Percentiles rank a stretch among this genome's conserved stretches.
Evolutionary conservation across 257 asterid genomes (phyloP).

Genomic region (Fraxinus excelsior): DNA sequence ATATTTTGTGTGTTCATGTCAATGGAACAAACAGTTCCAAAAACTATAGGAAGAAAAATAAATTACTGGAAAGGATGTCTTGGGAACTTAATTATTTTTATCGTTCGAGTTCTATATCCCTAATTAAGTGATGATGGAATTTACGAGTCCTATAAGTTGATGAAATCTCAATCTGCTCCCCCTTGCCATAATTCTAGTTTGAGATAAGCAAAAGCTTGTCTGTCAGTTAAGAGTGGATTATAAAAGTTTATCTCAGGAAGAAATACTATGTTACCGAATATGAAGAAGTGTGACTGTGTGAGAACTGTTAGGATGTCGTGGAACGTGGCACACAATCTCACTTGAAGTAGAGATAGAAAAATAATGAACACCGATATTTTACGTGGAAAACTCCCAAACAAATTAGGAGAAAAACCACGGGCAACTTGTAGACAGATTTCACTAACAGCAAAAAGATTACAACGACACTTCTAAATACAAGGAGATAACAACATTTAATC

Average conservation of each 20-base stretch:
- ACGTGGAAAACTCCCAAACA: no score
- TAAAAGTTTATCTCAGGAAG: neutral
- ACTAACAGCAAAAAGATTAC: no score
- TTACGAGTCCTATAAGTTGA: neutral
- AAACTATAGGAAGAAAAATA: neutral
- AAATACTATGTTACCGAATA: neutral
- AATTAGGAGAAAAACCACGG: no score
- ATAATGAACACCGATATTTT: no score
- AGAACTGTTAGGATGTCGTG: no score
- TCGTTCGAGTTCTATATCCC: neutral
- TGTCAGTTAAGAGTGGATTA: neutral
- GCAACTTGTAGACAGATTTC: no score
- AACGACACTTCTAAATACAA: no score
- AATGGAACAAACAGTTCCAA: neutral
- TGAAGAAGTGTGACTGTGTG: constrained; percentile 11
- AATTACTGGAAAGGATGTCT: neutral
- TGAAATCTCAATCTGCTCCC: neutral
- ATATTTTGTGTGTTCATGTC: no score
- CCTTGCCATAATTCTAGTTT: neutral
- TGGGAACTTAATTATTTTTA: neutral
- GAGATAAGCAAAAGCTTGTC: neutral
- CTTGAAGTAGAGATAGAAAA: no score
- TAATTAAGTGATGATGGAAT: neutral
- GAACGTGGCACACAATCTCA: no score
- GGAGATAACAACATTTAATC: no score